These are phyloP conservation scores for Entophlyctis luteolus DNA, from an alignment of 192 early-diverging fungal species.

Conservation along the genomic window DNA sequence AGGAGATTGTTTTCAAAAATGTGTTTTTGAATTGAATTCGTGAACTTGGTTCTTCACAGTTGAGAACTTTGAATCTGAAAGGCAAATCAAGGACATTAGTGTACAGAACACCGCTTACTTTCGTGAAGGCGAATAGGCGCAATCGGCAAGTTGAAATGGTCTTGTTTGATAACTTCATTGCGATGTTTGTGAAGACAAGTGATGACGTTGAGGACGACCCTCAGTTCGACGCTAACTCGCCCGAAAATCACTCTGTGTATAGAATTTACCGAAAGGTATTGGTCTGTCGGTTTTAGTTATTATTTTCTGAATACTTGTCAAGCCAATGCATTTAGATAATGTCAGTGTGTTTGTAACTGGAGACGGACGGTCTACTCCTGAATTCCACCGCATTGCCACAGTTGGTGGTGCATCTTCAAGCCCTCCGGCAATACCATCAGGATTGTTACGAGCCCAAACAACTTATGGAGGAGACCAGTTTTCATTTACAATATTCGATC, in stretches of 20 bases:
- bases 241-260: neutral
- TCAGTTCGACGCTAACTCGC: neutral
- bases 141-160: conserved; percentile 44
- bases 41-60: neutral
- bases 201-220: conserved; percentile 9
- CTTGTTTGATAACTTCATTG: conserved; percentile 73
- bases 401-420: too few relatives aligned
- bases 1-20: neutral
- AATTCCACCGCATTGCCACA: too few relatives aligned
- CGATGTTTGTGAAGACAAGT: conserved; percentile 35
- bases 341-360: too few relatives aligned
- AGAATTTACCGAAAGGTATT: conserved; percentile 4
- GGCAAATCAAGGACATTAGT: neutral
- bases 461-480: too few relatives aligned
- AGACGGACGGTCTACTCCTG: too few relatives aligned
- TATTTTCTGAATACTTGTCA: too few relatives aligned
- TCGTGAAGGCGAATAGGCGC: neutral
- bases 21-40: neutral
- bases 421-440: too few relatives aligned
- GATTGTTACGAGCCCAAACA: too few relatives aligned
- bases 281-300: too few relatives aligned
- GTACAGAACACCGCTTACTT: conserved; percentile 1
- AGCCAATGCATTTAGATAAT: conserved; percentile 50
- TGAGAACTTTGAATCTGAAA: neutral
- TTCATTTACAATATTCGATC: too few relatives aligned